Conservation (phyloP, 2,329 filamentous ascomycete species). For the Calonectria fujianensis region DNA sequence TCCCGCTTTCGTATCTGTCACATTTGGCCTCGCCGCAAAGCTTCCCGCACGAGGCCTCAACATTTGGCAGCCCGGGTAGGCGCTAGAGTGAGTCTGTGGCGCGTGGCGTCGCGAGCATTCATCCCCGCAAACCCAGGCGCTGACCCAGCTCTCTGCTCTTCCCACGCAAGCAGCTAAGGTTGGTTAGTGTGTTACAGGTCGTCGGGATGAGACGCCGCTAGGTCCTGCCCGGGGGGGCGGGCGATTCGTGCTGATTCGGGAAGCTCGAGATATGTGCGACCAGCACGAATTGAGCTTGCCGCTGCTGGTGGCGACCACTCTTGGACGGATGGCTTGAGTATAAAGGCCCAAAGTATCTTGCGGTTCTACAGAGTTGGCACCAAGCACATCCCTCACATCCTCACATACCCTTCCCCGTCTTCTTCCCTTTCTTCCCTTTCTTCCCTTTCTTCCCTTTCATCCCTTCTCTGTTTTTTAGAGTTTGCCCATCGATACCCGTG, state of each 20-base stretch:
- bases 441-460: not conserved
- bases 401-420: not conserved
- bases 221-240: not conserved
- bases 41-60: conserved; percentile 11
- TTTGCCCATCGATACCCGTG: not conserved
- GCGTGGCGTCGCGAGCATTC: conserved; percentile 19
- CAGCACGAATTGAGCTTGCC: not conserved
- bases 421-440: not conserved
- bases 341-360: conserved; percentile 15
- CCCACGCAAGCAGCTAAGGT: conserved; percentile 5
- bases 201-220: conserved; percentile 22
- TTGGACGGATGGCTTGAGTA: conserved; percentile 8
- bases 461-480: conserved; percentile 2
- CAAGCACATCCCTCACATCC: not conserved
- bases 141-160: not conserved
- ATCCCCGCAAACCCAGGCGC: conserved; percentile 12
- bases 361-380: not conserved
- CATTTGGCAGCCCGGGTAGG: conserved; percentile 4
- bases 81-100: conserved; percentile 14
- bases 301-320: not conserved
- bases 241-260: conserved; percentile 3
- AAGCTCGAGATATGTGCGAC: conserved; percentile 6
- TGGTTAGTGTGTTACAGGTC: conserved; percentile 23
- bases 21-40: not conserved
- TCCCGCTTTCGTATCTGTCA: not conserved